Percentiles rank a stretch among this genome's conserved stretches.
Conservation (phyloP, 176 grass and related monocot species). For the Avena eriantha region DNA sequence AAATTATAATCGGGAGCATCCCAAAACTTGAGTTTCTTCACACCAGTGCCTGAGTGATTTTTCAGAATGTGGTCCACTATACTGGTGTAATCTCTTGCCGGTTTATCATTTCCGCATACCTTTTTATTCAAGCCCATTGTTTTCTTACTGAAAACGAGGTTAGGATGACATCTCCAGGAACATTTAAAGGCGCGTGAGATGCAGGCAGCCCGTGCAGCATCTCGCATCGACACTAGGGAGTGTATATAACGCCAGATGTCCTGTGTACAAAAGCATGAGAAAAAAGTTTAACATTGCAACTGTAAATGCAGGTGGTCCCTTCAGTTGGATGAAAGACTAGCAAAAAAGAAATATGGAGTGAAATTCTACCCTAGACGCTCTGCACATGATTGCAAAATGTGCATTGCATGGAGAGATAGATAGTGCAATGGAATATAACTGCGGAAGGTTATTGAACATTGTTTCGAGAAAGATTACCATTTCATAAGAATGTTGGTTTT, state of each 20-base stretch:
- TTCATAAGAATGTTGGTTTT: too few species aligned
- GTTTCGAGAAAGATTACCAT: too few species aligned
- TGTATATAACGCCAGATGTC: neutral
- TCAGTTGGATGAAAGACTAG: too few species aligned
- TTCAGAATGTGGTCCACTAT: neutral
- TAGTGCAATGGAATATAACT: neutral
- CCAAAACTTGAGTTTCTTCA: neutral
- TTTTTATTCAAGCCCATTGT: neutral
- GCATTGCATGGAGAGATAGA: too few species aligned
- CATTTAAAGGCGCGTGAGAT: neutral
- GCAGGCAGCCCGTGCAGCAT: neutral
- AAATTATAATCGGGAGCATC: neutral
- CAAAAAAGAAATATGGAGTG: too few species aligned
- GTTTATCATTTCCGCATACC: neutral
- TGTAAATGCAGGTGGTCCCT: neutral
- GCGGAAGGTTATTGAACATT: neutral
- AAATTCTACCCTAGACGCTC: too few species aligned
- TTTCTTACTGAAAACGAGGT: neutral
- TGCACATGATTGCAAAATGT: too few species aligned
- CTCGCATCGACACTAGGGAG: neutral
- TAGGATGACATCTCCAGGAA: neutral
- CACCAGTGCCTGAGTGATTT: neutral
- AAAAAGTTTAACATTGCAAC: neutral
- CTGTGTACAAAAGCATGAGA: neutral
- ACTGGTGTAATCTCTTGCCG: neutral